phyloP scores from a whole-genome alignment of 768 basidiomycete genomes.

The Floccularia luteovirens region DNA sequence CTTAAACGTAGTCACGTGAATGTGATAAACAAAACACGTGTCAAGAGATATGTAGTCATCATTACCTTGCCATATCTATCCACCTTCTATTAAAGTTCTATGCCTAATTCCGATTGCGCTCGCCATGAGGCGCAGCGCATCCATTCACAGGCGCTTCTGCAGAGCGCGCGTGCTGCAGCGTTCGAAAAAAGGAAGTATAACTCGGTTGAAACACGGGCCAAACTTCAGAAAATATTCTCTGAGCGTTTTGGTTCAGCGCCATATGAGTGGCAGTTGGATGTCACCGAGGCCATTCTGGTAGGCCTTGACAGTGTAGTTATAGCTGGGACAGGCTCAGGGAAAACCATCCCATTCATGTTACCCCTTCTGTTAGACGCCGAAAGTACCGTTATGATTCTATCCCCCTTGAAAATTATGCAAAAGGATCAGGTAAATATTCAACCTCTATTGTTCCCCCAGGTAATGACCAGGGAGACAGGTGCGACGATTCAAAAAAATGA shows the following conservation, averaged over 20 bases:
- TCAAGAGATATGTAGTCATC: too few species aligned
- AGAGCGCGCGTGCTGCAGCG: neutral
- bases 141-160: neutral
- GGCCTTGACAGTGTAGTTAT: conserved; percentile 24
- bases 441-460: neutral
- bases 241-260: conserved; percentile 11
- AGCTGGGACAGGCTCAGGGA: conserved; percentile 28
- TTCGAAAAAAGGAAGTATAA: neutral
- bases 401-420: conserved; percentile 27
- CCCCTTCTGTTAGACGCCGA: conserved; percentile 14
- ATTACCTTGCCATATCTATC: too few species aligned
- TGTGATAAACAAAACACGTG: too few species aligned
- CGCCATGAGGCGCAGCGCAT: neutral
- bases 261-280: conserved; percentile 31
- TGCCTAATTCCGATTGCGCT: neutral
- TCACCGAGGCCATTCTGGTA: conserved; percentile 23
- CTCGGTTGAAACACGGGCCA: neutral
- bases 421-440: conserved; percentile 22
- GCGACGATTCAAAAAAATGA: conserved; percentile 18
- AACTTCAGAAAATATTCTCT: conserved; percentile 1
- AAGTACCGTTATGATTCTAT: conserved; percentile 22
- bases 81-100: too few species aligned
- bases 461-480: conserved; percentile 7
- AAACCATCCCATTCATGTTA: conserved; percentile 29
- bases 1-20: too few species aligned